phyloP scores from a whole-genome alignment of 2,329 filamentous ascomycete species.

The Exophiala xenobiotica region DNA sequence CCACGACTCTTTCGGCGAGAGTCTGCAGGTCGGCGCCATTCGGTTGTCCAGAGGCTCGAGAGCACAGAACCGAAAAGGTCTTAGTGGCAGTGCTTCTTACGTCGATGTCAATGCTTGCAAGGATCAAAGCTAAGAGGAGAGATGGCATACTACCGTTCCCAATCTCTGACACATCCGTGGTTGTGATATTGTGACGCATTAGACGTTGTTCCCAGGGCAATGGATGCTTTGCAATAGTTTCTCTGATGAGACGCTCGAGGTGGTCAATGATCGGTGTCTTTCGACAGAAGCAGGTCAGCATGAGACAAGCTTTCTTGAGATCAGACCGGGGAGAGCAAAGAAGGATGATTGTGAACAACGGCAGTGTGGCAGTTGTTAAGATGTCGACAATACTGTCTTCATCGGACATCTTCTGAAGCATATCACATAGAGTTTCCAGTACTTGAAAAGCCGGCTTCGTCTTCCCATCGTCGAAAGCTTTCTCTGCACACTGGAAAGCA shows the following conservation, averaged over 20 bases:
- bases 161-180: slow-evolving; percentile 6
- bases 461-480: slow-evolving; percentile 43
- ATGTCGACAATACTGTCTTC: slow-evolving; percentile 6
- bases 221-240: slow-evolving; percentile 8
- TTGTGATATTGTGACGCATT: slow-evolving; percentile 12
- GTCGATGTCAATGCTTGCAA: slow-evolving; percentile 27
- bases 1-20: slow-evolving; percentile 14
- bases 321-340: slow-evolving; percentile 22
- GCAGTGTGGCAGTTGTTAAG: slow-evolving; percentile 12
- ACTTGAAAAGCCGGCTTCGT: slow-evolving; percentile 48
- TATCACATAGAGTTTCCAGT: slow-evolving; percentile 38
- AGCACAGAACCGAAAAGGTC: slow-evolving; percentile 25
- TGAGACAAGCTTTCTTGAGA: slow-evolving; percentile 29
- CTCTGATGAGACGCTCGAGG: slow-evolving; percentile 9
- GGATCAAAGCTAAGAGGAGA: slow-evolving; percentile 25
- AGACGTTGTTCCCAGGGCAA: slow-evolving; percentile 15
- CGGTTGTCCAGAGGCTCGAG: background rate
- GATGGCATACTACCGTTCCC: slow-evolving; percentile 10
- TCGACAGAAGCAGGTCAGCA: slow-evolving; percentile 24
- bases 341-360: slow-evolving; percentile 23
- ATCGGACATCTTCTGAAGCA: slow-evolving; percentile 34
- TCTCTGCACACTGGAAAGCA: slow-evolving; percentile 42
- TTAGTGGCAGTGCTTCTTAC: slow-evolving; percentile 29
- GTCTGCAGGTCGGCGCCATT: background rate
- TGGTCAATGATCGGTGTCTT: slow-evolving; percentile 16